phyloP scores from a whole-genome alignment of 225 moss, liverwort and hornwort species.

The Physcomitrium patens region DNA sequence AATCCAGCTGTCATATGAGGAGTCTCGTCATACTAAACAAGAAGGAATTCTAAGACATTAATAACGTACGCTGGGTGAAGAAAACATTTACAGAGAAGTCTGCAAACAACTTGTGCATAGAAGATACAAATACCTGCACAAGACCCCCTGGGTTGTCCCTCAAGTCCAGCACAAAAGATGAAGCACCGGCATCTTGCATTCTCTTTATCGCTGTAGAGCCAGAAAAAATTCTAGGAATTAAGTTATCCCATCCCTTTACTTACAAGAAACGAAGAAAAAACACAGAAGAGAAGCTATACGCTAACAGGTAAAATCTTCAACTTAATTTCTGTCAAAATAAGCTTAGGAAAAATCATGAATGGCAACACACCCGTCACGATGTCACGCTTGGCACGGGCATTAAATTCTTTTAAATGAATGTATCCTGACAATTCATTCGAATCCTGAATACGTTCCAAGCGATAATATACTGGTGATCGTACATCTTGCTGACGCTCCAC shows the following conservation, averaged over 20 bases:
- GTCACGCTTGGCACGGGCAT: conserved; percentile 90
- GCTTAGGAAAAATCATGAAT: conserved; percentile 7
- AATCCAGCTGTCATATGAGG: neutral
- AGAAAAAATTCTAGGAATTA: neutral
- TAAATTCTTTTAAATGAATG: conserved; percentile 89
- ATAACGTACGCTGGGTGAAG: too few relatives aligned
- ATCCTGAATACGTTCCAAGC: conserved; percentile 68
- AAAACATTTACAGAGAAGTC: too few relatives aligned
- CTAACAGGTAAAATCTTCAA: neutral
- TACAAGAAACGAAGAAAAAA: conserved; percentile 2
- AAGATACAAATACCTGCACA: conserved; percentile 64
- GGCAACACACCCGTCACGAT: conserved; percentile 67
- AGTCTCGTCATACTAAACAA: too few relatives aligned
- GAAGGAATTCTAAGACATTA: too few relatives aligned
- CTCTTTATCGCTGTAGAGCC: conserved; percentile 77
- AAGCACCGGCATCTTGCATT: conserved; percentile 87
- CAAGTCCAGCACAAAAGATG: conserved; percentile 82
- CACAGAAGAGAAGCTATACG: neutral
- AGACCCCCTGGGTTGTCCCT: conserved; percentile 96
- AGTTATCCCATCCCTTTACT: neutral
- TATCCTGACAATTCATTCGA: conserved; percentile 57
- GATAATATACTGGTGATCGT: conserved; percentile 92
- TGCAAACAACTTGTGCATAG: neutral
- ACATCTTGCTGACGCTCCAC: conserved; percentile 92
- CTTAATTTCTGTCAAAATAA: neutral